phyloP scores from a whole-genome alignment of 345 rosid genomes.

The Lumnitzera racemosa region DNA sequence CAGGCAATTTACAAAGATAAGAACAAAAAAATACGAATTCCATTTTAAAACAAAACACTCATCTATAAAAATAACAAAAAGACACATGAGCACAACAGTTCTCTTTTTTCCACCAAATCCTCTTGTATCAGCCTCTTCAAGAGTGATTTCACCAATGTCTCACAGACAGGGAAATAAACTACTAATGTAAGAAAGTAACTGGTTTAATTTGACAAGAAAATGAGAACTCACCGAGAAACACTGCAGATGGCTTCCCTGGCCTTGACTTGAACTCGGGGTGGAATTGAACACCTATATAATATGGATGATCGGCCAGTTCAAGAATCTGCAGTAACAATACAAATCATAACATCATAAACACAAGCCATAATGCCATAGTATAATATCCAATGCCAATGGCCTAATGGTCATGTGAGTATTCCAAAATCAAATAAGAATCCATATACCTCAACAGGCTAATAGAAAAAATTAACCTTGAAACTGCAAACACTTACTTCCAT shows the following conservation, averaged over 20 bases:
- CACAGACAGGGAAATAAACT: not conserved
- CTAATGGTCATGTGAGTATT: no score
- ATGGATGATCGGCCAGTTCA: slow-evolving; percentile 64
- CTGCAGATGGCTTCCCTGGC: slow-evolving; percentile 87
- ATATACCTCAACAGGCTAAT: not conserved
- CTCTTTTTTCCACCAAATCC: no score
- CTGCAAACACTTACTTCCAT: slow-evolving; percentile 61
- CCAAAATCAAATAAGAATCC: not conserved
- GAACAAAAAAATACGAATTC: no score
- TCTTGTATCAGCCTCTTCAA: no score
- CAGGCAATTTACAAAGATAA: no score
- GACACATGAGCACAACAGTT: no score
- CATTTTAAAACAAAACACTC: no score
- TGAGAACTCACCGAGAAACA: slow-evolving; percentile 58
- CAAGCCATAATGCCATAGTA: no score
- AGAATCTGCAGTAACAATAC: slow-evolving; percentile 35
- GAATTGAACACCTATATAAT: slow-evolving; percentile 76
- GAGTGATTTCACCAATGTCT: no score
- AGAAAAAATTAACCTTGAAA: not conserved
- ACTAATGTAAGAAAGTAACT: not conserved
- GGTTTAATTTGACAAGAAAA: not conserved
- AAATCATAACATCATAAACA: no score
- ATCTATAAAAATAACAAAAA: no score
- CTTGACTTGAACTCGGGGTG: slow-evolving; percentile 97
- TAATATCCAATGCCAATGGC: no score